Conservation (phyloP, 306 rosid species). For the Lathyrus aphaca region DNA sequence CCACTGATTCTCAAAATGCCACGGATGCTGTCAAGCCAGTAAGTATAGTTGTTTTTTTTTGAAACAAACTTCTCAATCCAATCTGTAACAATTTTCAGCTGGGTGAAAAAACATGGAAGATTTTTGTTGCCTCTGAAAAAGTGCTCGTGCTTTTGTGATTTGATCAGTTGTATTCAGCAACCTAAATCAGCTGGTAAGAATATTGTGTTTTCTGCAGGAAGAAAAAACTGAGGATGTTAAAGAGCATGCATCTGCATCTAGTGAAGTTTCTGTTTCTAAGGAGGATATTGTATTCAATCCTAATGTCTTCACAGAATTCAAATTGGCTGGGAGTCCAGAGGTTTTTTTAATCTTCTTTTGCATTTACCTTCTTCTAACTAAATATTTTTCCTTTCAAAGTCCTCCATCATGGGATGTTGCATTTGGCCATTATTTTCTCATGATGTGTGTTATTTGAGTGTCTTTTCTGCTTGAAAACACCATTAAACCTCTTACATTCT, state of each 20-base stretch:
- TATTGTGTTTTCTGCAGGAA: constrained; percentile 51
- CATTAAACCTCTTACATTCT: constrained; percentile 14
- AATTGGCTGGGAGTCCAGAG: constrained; percentile 80
- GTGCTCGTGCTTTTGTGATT: constrained; percentile 1
- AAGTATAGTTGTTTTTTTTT: constrained; percentile 29
- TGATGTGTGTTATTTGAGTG: background rate
- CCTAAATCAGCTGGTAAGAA: constrained; percentile 22
- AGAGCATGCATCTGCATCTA: constrained; percentile 47
- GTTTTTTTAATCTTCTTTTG: constrained; percentile 37
- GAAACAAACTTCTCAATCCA: background rate
- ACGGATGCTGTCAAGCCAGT: constrained; percentile 50
- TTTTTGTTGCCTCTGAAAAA: constrained; percentile 14
- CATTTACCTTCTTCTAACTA: constrained; percentile 5
- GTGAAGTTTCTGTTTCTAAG: constrained; percentile 42
- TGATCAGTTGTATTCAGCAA: constrained; percentile 15
- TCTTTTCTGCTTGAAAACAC: constrained; percentile 27
- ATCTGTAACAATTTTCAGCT: background rate
- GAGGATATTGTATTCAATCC: constrained; percentile 85
- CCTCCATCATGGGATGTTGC: background rate
- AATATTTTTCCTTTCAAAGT: background rate
- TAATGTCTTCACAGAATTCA: constrained; percentile 90
- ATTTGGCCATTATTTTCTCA: background rate
- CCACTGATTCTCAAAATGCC: constrained; percentile 46
- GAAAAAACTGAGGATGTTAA: constrained; percentile 54
- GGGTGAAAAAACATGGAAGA: background rate